These are phyloP conservation scores for Tuber brumale DNA, from an alignment of 495 filamentous ascomycete genomes.

Conservation along the genomic window DNA sequence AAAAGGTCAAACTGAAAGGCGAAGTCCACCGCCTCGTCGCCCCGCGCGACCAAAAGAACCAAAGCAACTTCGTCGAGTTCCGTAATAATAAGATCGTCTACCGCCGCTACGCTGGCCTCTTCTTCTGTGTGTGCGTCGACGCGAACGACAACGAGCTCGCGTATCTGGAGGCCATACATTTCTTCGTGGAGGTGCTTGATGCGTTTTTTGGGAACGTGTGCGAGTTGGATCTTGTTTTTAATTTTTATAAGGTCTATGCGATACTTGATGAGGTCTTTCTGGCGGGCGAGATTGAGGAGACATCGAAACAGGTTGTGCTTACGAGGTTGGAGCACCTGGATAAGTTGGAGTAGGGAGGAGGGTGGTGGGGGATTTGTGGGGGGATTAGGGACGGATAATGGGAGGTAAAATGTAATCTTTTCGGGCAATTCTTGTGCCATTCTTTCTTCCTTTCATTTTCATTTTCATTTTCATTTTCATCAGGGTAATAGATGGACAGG, in stretches of 20 bases:
- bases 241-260: conserved; percentile 96
- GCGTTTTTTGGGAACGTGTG: conserved; percentile 98
- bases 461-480: background rate
- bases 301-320: conserved; percentile 93
- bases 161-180: conserved; percentile 96
- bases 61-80: conserved; percentile 98
- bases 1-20: conserved; percentile 43
- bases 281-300: conserved; percentile 96
- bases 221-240: conserved; percentile 97
- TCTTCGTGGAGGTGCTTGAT: conserved; percentile 98
- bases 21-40: conserved; percentile 89
- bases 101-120: conserved; percentile 90
- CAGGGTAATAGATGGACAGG: background rate
- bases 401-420: background rate
- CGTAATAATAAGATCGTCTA: conserved; percentile 91
- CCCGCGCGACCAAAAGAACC: conserved; percentile 96
- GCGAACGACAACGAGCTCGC: conserved; percentile 98
- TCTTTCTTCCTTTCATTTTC: background rate
- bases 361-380: background rate
- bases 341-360: conserved; percentile 68
- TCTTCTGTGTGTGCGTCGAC: conserved; percentile 98
- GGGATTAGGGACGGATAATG: background rate
- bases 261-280: conserved; percentile 97
- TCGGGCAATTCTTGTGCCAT: background rate
- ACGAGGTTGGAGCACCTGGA: conserved; percentile 92